Evolutionary conservation across 345 rosid genomes (phyloP).

Genomic region (Geranium brycei): DNA sequence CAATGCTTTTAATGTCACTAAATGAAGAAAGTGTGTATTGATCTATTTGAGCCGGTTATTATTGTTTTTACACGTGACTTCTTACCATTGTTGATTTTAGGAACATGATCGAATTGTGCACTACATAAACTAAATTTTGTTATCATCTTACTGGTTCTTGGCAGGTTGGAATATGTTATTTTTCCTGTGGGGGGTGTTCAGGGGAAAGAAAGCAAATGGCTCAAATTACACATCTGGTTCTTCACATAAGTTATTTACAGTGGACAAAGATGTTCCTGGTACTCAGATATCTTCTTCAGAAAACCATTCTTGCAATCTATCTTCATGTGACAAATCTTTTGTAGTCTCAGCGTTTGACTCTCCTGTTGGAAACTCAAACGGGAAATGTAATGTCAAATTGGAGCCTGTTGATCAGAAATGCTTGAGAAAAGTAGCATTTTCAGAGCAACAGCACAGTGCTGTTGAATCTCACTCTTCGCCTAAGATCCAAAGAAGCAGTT

Average conservation of each 20-base stretch:
- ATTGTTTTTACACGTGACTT: neutral
- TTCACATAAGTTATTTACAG: constrained; percentile 16
- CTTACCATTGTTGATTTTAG: too few relatives aligned
- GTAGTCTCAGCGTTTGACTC: constrained; percentile 1
- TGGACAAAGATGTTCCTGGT: constrained; percentile 20
- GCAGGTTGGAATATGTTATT: constrained; percentile 87
- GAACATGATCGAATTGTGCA: too few relatives aligned
- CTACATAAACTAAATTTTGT: too few relatives aligned
- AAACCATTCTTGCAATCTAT: constrained; percentile 18
- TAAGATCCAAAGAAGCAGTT: constrained; percentile 7
- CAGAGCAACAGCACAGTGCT: constrained; percentile 16
- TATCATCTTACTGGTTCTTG: constrained; percentile 8
- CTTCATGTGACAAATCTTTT: constrained; percentile 20
- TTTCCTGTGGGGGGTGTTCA: constrained; percentile 94
- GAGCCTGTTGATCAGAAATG: constrained; percentile 15
- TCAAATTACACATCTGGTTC: constrained; percentile 17
- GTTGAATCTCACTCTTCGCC: constrained; percentile 15
- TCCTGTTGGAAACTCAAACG: constrained; percentile 11
- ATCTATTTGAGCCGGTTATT: too few relatives aligned
- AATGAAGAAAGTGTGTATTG: neutral
- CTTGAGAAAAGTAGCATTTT: constrained; percentile 11
- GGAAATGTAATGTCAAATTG: constrained; percentile 21
- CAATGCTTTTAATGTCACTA: neutral
- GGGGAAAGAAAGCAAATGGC: constrained; percentile 36
- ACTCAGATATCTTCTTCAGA: constrained; percentile 14